phyloP scores from a whole-genome alignment of 2,329 filamentous ascomycete species.

The Trichoderma brevicompactum region DNA sequence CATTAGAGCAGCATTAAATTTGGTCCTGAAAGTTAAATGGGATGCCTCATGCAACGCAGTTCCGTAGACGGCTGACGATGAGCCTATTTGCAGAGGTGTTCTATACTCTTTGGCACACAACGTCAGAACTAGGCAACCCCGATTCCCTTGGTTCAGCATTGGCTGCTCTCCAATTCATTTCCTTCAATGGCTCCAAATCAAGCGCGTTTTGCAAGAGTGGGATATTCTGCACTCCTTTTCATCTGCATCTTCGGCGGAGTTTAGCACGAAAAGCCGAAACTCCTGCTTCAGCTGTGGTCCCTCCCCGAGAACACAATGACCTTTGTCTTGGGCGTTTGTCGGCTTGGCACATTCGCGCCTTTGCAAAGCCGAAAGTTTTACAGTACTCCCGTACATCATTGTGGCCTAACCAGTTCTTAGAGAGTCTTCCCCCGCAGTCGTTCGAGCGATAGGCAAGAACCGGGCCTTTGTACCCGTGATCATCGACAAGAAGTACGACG shows the following conservation, averaged over 20 bases:
- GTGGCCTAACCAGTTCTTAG: neutral
- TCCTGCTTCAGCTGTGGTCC: neutral
- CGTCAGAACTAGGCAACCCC: too few species aligned
- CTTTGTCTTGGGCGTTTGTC: neutral
- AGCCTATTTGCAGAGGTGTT: too few species aligned
- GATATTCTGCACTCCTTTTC: constrained; percentile 3
- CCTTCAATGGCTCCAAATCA: neutral
- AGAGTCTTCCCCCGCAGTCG: neutral
- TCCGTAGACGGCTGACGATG: neutral
- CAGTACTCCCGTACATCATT: neutral
- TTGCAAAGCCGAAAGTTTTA: neutral
- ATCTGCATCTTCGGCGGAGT: neutral
- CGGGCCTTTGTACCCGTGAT: constrained; percentile 51
- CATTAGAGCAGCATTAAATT: neutral
- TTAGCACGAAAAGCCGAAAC: constrained; percentile 10
- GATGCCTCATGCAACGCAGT: neutral
- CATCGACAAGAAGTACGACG: constrained; percentile 59
- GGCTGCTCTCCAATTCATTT: too few species aligned
- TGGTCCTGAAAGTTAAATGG: neutral
- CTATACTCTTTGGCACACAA: too few species aligned
- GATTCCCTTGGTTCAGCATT: too few species aligned
- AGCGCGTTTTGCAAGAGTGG: neutral
- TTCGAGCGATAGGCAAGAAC: constrained; percentile 38
- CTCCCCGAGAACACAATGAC: neutral
- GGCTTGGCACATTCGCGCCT: neutral